Evolutionary conservation across 768 basidiomycete species (phyloP).

Genomic region (Suillus variegatus): DNA sequence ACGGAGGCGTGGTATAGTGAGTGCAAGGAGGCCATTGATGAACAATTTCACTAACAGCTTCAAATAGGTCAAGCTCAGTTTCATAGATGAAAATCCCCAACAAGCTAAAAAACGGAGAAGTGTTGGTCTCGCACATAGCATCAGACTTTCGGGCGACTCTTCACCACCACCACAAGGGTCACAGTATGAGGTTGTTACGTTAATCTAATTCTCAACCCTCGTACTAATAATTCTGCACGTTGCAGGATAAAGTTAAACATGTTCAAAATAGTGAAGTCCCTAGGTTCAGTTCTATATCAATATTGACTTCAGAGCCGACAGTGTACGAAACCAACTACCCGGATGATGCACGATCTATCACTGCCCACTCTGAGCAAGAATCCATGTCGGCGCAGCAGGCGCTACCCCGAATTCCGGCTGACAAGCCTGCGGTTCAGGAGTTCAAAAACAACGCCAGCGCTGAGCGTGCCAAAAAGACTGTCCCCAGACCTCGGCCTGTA

Average conservation of each 20-base stretch:
- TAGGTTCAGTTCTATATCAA: not conserved
- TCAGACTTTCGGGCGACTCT: slow-evolving; percentile 23
- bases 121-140: slow-evolving; percentile 29
- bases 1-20: slow-evolving; percentile 49
- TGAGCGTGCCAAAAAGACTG: not conserved
- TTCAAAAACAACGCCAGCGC: not conserved
- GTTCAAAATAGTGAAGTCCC: slow-evolving; percentile 27
- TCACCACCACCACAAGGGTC: slow-evolving; percentile 24
- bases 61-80: slow-evolving; percentile 30
- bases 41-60: slow-evolving; percentile 3
- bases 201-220: not conserved
- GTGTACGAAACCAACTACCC: slow-evolving; percentile 28
- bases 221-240: not conserved
- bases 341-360: not conserved
- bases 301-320: slow-evolving; percentile 9
- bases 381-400: not conserved
- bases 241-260: slow-evolving; percentile 30
- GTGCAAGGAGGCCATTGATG: slow-evolving; percentile 13
- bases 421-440: not conserved
- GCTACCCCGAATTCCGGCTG: not conserved
- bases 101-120: slow-evolving; percentile 19
- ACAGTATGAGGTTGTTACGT: slow-evolving; percentile 27
- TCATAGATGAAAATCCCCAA: slow-evolving; percentile 21
- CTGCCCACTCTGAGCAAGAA: not conserved
- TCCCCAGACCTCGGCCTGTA: not conserved